Conservation (phyloP, 1,284 basidiomycete species). For the Cryptococcus sp. region DNA sequence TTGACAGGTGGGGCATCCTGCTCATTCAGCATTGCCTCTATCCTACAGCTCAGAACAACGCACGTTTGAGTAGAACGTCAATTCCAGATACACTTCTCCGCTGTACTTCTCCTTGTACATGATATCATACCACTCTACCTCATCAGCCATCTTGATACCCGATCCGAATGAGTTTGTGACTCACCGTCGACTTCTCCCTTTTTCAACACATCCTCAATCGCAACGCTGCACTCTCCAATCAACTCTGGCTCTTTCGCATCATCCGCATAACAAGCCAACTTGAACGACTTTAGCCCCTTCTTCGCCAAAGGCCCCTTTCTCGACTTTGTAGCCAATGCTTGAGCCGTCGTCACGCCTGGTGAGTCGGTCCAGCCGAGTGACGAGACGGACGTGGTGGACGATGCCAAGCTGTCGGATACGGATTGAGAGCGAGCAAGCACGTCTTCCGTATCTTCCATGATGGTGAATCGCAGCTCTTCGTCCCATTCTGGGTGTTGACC, state of each 20-base stretch:
- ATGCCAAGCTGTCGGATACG: conserved; percentile 51
- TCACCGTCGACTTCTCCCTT: conserved; percentile 94
- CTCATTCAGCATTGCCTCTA: neutral
- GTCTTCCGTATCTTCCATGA: conserved; percentile 74
- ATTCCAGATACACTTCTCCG: conserved; percentile 87
- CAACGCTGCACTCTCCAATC: conserved; percentile 84
- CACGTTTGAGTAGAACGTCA: conserved; percentile 96
- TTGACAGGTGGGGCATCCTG: conserved; percentile 44
- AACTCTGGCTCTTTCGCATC: conserved; percentile 91
- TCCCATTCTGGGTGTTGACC: conserved; percentile 99
- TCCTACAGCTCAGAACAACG: no score
- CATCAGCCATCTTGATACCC: no score
- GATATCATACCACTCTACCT: conserved; percentile 85
- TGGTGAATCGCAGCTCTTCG: conserved; percentile 89
- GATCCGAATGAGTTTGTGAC: conserved; percentile 42
- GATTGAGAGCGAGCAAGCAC: conserved; percentile 52
- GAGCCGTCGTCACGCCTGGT: conserved; percentile 37
- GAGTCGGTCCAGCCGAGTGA: conserved; percentile 49
- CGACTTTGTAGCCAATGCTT: conserved; percentile 50
- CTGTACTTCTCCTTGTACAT: conserved; percentile 85
- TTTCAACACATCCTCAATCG: conserved; percentile 82
- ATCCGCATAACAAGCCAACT: conserved; percentile 85
- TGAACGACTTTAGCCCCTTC: conserved; percentile 59
- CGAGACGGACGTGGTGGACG: conserved; percentile 49
- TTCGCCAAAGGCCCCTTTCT: conserved; percentile 46